Evolutionary conservation across 75 land plant species (phyloP), one percentile per base, ranked within the genome.

Genomic region (Isoetes taiwanensis): DNA sequence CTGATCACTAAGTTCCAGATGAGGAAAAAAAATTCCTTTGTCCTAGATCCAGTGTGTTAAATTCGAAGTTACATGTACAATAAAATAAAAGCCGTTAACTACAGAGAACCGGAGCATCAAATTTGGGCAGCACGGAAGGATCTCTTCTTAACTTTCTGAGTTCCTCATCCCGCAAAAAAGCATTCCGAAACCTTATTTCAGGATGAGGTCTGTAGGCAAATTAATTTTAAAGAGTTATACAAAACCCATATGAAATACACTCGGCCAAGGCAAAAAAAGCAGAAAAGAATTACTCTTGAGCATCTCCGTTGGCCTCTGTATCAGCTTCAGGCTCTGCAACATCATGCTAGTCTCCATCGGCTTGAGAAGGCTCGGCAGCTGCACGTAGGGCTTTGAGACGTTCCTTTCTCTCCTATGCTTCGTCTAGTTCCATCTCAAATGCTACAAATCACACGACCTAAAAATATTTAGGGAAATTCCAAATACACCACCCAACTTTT

Each of bases 81-180:
- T 4, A 54, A 27, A 42, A 42, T 3, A 28, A 30, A 16, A 27
- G 1, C 64, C n/a, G n/a, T n/a, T n/a, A n/a, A n/a, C n/a, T n/a
- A n/a, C n/a, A n/a, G n/a, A n/a, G n/a, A n/a, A n/a, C n/a, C n/a
- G 99, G 96, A 40, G 88, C 99, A 39, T 94, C 99, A 73, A 94
- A 94, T 53, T 89, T 80, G 20, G 99, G 96, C 27, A 79, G 43
- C 1, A 61, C 70, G 25, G 86, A 91, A 17, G 99, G 84, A 43
- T 76, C 73, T 28, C 81, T 32, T 64, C 78, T 94, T 11, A 70
- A 77, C 68, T 85, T 75, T 63, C 89, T 90, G 56, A 94, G 86
- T 30, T 76, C 65, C 55, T 80, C 71, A 56, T 89, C 99, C 54
- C 80, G 78, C 28, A 96, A 96, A 38, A 94, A 68, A 62, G 88